Evolutionary conservation across 1,284 basidiomycete genomes (phyloP), one percentile per base, ranked within the genome.

Genomic region (Trametes hirsuta): DNA sequence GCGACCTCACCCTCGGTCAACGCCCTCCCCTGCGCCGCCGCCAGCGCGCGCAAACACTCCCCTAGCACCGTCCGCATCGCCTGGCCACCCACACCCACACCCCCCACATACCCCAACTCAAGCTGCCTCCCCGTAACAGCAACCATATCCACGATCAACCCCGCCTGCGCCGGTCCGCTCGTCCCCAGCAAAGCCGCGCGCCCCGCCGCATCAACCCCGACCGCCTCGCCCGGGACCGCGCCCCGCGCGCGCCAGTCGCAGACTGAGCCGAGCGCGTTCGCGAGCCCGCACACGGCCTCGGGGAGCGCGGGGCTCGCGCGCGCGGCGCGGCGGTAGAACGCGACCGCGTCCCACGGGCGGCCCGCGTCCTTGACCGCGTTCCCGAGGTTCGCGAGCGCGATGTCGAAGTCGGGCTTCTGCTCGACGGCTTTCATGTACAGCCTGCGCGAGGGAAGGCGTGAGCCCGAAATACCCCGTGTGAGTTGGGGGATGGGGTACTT

Each of bases 351-450:
- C 62, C 82, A 75, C 22, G 78, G 75, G 40, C 78, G 75, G 15
- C 81, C 81, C 61, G 72, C 71, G 59, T 84, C 82, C 65, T 82
- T 82, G 67, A 87, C 72, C 0, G 83, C 82, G 68, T 85, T 87
- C n/a, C 80, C 85, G 63, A 86, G 75, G 61, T 87, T 86, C 18
- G 84, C 84, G 10, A 87, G 74, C 0, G 85, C 85, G 50, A 87
- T 81, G 54, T 85, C 85, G 57, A 83, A 83, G 64, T 81, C 79
- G 3, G 86, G 85, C 48, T 86, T 84, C 61, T 71, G 75, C 56
- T 79, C 69, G 34, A 88, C 74, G 2, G 85, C 85, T 55, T 78
- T 77, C 55, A 73, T 70, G 66, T 84, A 84, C 68, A 81, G 76
- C 47, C 76, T 77, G 55, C 14, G 30, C 15, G 35, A 4, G 37